These are phyloP conservation scores for Didymellaceae sp. DNA, from an alignment of 2,329 filamentous ascomycete species.

Conservation along the genomic window DNA sequence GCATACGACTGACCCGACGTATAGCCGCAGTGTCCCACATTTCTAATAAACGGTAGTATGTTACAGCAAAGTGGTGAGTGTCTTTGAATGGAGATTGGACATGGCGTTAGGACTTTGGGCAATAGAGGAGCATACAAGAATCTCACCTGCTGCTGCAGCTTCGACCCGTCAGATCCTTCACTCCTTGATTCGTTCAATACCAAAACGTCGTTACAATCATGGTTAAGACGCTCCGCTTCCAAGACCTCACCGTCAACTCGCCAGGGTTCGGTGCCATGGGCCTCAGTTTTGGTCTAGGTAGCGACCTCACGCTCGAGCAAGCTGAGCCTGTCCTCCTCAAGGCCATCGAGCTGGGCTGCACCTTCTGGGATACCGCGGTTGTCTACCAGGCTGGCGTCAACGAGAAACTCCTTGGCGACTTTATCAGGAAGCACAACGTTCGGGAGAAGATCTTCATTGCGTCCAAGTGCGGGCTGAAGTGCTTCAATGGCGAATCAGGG, in stretches of 20 bases:
- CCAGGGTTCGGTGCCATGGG: constrained; percentile 66
- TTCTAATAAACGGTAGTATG: neutral
- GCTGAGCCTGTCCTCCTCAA: constrained; percentile 58
- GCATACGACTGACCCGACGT: constrained; percentile 4
- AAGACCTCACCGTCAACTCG: constrained; percentile 50
- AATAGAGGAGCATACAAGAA: neutral
- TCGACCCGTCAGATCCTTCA: neutral
- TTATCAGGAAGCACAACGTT: constrained; percentile 35
- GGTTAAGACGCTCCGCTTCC: constrained; percentile 31
- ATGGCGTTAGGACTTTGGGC: constrained; percentile 1
- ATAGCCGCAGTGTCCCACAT: neutral
- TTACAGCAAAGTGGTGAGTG: neutral
- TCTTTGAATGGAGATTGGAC: neutral
- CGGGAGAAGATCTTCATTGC: constrained; percentile 36
- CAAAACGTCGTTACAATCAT: constrained; percentile 18
- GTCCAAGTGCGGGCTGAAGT: constrained; percentile 40
- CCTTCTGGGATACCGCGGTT: constrained; percentile 59
- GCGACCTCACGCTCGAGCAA: constrained; percentile 50
- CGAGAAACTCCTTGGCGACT: constrained; percentile 38
- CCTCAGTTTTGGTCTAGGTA: constrained; percentile 54
- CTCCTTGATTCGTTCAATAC: neutral
- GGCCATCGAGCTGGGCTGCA: constrained; percentile 58
- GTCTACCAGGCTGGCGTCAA: constrained; percentile 32
- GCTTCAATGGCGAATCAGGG: constrained; percentile 44
- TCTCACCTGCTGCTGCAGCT: neutral